A percentile compares a stretch with the other conserved stretches of the same genome.
Conservation (phyloP, 495 filamentous ascomycete genomes). For the Opeltia flavorubescens region DNA sequence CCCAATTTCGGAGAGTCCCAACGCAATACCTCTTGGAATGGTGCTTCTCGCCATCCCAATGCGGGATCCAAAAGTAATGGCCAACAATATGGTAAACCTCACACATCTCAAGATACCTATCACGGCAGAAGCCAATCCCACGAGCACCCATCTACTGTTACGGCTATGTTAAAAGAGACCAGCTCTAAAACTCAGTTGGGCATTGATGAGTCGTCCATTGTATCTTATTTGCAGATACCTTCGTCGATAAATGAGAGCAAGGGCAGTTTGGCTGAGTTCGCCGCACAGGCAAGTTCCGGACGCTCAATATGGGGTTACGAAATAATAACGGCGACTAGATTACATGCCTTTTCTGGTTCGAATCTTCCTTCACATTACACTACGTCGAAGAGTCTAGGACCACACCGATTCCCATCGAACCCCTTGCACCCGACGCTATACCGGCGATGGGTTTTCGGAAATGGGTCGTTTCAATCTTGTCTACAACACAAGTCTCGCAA, state of each 20-base stretch:
- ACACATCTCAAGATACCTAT: constrained; percentile 13
- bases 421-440: constrained; percentile 56
- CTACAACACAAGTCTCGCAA: constrained; percentile 91
- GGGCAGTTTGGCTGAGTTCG: constrained; percentile 66
- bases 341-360: constrained; percentile 98
- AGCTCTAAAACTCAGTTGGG: constrained; percentile 19
- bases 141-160: constrained; percentile 20
- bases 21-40: constrained; percentile 6
- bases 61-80: constrained; percentile 17
- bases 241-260: constrained; percentile 57
- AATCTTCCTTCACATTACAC: constrained; percentile 63
- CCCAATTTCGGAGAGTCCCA: constrained; percentile 21
- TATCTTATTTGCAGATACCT: constrained; percentile 56
- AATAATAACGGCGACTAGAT: constrained; percentile 39
- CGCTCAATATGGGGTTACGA: neutral
- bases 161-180: constrained; percentile 16
- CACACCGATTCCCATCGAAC: constrained; percentile 30
- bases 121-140: constrained; percentile 20
- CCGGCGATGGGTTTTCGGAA: constrained; percentile 71
- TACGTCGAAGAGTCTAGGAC: constrained; percentile 52
- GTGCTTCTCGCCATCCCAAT: constrained; percentile 18
- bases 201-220: constrained; percentile 31
- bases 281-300: constrained; percentile 50
- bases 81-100: constrained; percentile 16
- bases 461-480: constrained; percentile 83